Base-by-base conservation (phyloP, 2,329 filamentous ascomycete genomes). In the Pseudocercospora macadamiae region DNA sequence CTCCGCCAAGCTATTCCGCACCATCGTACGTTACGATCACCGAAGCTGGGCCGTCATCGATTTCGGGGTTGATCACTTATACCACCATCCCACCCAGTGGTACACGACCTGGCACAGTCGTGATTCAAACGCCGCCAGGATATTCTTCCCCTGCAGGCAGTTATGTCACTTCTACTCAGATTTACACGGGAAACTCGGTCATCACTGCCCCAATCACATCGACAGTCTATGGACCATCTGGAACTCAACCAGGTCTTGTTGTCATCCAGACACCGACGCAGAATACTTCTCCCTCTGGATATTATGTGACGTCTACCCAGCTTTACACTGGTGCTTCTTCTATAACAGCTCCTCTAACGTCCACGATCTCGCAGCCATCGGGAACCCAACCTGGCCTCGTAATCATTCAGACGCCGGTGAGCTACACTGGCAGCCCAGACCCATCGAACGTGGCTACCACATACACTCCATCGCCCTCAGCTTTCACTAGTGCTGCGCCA, bases 261-360 rank as follows among this genome's bases (percentile, higher is more conserved):
- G 36, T 56, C 6, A 26, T 63, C 51, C 48, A 57, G 49, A 60
- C 54, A 14, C 58, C 58, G 12, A n/a, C n/a, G 21, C 5, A n/a
- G 45, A 34, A 18, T 45, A 44, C 23, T 25, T n/a, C n/a, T n/a
- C n/a, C n/a, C n/a, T n/a, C n/a, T 58, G 36, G 53, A 56, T 30
- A n/a, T 49, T 52, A 47, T 25, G 26, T 58, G 16, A 58, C 55
- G 9, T 37, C 36, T 14, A 58, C 55, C 3, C 19, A 28, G 2
- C 28, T 47, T 16, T 53, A 54, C 25, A 37, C 26, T 4, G 52
- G 39, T 8, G 10, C 21, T 32, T 44, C 51, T 16, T 26, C n/a
- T 8, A 54, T 44, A 3, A 45, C 19, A 16, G 37, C 36, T 42
- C 42, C 42, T 10, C 21, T 44, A 12, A 48, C 42, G 12, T 36